Percentiles rank a stretch among this genome's conserved stretches.
phyloP scores from a whole-genome alignment of 2,329 filamentous ascomycete genomes.

The Paramyrothecium roridum region DNA sequence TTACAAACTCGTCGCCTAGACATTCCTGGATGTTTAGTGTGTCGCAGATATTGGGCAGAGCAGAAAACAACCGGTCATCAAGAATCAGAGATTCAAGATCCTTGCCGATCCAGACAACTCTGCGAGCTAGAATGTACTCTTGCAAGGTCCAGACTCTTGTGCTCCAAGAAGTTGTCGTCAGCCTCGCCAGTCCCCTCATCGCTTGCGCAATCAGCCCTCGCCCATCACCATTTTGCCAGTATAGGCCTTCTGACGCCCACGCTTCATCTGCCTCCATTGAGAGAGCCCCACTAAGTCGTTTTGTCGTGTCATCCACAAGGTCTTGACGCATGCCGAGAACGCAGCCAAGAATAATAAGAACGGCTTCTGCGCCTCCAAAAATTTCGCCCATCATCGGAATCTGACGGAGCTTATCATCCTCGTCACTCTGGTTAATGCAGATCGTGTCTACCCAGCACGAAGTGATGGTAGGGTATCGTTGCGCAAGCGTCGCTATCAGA shows the following conservation, averaged over 20 bases:
- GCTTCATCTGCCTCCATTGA: background rate
- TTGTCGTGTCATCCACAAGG: background rate
- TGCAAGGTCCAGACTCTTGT: background rate
- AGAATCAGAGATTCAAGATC: background rate
- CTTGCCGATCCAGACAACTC: background rate
- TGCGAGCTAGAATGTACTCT: background rate
- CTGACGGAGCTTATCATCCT: background rate
- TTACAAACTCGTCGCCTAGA: background rate
- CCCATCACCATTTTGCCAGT: background rate
- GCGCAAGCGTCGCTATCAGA: background rate
- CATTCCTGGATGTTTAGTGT: background rate
- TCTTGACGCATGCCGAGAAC: background rate
- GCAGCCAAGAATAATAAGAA: background rate
- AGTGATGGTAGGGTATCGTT: background rate
- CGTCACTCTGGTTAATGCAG: background rate
- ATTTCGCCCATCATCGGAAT: background rate
- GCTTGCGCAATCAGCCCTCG: constrained; percentile 3
- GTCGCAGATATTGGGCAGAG: background rate
- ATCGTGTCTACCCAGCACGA: background rate
- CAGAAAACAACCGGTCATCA: background rate
- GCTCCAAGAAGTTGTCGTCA: background rate
- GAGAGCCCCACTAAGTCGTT: background rate
- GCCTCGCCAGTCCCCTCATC: background rate
- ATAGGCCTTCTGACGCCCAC: background rate
- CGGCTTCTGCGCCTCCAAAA: background rate